These are phyloP conservation scores for Talaromyces marneffei DNA, from an alignment of 2,329 filamentous ascomycete species.

Conservation along the genomic window DNA sequence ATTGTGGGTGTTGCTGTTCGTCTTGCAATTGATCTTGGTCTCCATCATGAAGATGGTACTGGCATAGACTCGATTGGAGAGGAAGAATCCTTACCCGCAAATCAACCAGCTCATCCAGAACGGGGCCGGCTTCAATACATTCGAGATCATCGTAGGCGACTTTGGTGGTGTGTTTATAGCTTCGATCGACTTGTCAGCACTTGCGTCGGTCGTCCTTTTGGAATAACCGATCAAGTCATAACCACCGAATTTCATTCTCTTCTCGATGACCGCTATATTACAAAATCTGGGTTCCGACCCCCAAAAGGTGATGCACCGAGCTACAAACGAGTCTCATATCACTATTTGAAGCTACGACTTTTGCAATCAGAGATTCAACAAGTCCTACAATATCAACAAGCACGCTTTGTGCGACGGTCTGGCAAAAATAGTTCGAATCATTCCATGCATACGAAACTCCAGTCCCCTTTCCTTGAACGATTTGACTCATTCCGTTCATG, in stretches of 20 bases:
- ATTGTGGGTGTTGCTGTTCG: conserved; percentile 91
- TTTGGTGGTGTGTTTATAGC: conserved; percentile 98
- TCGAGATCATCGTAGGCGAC: conserved; percentile 73
- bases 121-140: conserved; percentile 71
- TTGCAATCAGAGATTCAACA: conserved; percentile 93
- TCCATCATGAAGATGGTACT: conserved; percentile 86
- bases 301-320: conserved; percentile 61
- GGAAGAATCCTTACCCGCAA: conserved; percentile 24
- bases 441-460: conserved; percentile 70
- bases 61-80: conserved; percentile 50
- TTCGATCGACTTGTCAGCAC: conserved; percentile 92
- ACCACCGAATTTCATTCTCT: conserved; percentile 91
- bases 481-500: conserved; percentile 84
- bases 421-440: conserved; percentile 61
- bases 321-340: conserved; percentile 85
- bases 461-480: conserved; percentile 75
- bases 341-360: conserved; percentile 83
- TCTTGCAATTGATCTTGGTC: conserved; percentile 80
- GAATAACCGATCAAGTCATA: conserved; percentile 92
- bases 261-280: conserved; percentile 84
- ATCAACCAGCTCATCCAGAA: conserved; percentile 43
- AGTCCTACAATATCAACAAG: conserved; percentile 86
- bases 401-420: conserved; percentile 65
- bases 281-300: conserved; percentile 64
- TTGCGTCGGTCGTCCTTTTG: conserved; percentile 87